Conservation (phyloP, 2,329 filamentous ascomycete genomes). For the Sarocladiaceae sp. region DNA sequence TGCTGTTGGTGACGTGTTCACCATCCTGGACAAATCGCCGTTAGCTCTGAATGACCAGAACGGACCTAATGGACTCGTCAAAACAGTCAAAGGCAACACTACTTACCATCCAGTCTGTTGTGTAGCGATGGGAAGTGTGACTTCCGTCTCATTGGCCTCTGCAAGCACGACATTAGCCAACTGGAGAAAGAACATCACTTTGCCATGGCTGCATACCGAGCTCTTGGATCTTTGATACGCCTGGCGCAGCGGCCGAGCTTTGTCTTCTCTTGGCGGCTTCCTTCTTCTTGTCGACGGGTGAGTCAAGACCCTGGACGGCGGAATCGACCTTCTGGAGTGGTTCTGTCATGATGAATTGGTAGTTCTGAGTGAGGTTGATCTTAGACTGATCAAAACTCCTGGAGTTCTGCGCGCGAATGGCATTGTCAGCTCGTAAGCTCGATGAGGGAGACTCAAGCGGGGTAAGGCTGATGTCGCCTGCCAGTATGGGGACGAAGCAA, state of each 20-base stretch:
- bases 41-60: not conserved
- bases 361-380: conserved; percentile 6
- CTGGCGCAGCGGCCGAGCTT: conserved; percentile 65
- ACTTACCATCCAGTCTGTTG: conserved; percentile 83
- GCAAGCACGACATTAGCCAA: conserved; percentile 14
- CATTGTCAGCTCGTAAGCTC: not conserved
- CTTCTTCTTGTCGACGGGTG: conserved; percentile 36
- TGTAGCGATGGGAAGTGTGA: conserved; percentile 73
- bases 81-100: not conserved
- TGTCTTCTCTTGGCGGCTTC: conserved; percentile 62
- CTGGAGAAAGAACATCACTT: conserved; percentile 9
- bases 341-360: conserved; percentile 27
- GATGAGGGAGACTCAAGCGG: conserved; percentile 6
- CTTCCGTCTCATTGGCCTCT: conserved; percentile 69
- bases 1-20: conserved; percentile 67
- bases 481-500: too few species aligned
- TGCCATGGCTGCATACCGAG: conserved; percentile 56
- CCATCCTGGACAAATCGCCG: conserved; percentile 58
- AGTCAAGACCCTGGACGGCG: conserved; percentile 71
- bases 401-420: not conserved
- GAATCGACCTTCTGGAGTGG: conserved; percentile 87
- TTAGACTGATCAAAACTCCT: not conserved
- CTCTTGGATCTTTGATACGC: conserved; percentile 70
- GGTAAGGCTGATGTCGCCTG: not conserved
- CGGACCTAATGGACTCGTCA: not conserved